Conservation (phyloP, 495 filamentous ascomycete genomes). For the Lindgomyces ingoldianus region DNA sequence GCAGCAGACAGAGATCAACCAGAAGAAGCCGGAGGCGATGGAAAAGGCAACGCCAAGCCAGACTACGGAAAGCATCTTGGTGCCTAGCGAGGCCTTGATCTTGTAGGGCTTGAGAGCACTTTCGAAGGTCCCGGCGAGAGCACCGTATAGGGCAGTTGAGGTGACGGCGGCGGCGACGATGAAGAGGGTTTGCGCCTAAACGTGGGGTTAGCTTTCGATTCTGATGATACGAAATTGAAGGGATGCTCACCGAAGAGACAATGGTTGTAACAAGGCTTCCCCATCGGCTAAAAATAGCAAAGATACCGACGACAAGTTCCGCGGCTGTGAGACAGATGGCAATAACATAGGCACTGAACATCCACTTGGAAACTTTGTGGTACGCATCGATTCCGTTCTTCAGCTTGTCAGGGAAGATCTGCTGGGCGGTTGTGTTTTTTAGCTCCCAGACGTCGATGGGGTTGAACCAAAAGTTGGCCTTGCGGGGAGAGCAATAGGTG, state of each 20-base stretch:
- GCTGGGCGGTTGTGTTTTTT: constrained; percentile 53
- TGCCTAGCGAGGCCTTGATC: constrained; percentile 64
- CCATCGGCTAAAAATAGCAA: constrained; percentile 67
- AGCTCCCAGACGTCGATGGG: constrained; percentile 63
- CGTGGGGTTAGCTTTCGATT: constrained; percentile 24
- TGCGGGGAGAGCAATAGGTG: constrained; percentile 56
- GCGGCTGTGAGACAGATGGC: constrained; percentile 70
- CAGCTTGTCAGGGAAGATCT: constrained; percentile 62
- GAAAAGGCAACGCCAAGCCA: constrained; percentile 83
- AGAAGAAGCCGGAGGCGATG: constrained; percentile 74
- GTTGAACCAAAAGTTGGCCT: constrained; percentile 78
- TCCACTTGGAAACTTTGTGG: constrained; percentile 73
- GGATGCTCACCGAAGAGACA: constrained; percentile 58
- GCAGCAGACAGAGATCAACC: constrained; percentile 89
- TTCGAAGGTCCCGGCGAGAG: constrained; percentile 64
- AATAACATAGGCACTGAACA: constrained; percentile 69
- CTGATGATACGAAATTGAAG: constrained; percentile 45
- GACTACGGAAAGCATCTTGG: constrained; percentile 63
- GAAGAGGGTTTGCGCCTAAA: constrained; percentile 50
- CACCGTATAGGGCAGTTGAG: constrained; percentile 46
- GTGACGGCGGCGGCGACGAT: constrained; percentile 54
- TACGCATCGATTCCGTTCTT: constrained; percentile 69
- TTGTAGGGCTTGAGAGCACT: constrained; percentile 64
- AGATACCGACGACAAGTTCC: constrained; percentile 68
- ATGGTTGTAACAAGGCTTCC: constrained; percentile 78